Percentiles rank a stretch among this genome's conserved stretches.
These are phyloP conservation scores for Lablab purpureus DNA, from an alignment of 306 rosid genomes.

Conservation along the genomic window DNA sequence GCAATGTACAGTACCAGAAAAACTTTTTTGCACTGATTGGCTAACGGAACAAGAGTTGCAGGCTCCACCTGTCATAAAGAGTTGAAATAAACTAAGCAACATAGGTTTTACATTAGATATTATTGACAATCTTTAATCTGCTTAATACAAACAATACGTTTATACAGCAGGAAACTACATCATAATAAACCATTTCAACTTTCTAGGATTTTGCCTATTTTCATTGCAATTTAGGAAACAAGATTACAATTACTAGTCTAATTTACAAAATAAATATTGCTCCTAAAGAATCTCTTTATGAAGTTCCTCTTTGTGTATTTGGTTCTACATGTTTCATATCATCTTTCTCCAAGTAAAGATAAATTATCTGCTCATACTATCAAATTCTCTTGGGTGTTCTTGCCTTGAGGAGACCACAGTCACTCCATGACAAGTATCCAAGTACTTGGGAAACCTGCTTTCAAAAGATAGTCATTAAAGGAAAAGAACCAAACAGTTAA, in stretches of 20 bases:
- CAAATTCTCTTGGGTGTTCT: neutral
- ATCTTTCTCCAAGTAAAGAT: neutral
- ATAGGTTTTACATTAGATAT: constrained; percentile 10
- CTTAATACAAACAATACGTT: constrained; percentile 8
- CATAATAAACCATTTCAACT: neutral
- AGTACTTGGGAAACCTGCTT: too few species aligned
- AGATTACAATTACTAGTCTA: neutral
- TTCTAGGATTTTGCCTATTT: neutral
- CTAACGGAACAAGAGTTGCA: constrained; percentile 89
- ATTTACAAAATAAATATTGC: neutral
- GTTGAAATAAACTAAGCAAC: constrained; percentile 34
- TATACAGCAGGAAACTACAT: neutral
- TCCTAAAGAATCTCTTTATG: neutral
- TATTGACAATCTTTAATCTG: constrained; percentile 13
- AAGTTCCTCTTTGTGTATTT: neutral
- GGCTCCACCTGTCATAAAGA: constrained; percentile 79
- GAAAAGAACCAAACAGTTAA: too few species aligned
- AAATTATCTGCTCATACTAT: neutral
- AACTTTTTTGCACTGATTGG: constrained; percentile 93
- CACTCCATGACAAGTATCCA: neutral
- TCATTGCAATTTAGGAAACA: neutral
- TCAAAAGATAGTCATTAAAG: too few species aligned
- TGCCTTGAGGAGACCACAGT: neutral
- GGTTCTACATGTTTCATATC: neutral
- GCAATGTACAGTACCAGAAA: constrained; percentile 72